These are phyloP conservation scores for Aspergillus puulaauensis DNA, from an alignment of 2,329 filamentous ascomycete species.

Conservation along the genomic window DNA sequence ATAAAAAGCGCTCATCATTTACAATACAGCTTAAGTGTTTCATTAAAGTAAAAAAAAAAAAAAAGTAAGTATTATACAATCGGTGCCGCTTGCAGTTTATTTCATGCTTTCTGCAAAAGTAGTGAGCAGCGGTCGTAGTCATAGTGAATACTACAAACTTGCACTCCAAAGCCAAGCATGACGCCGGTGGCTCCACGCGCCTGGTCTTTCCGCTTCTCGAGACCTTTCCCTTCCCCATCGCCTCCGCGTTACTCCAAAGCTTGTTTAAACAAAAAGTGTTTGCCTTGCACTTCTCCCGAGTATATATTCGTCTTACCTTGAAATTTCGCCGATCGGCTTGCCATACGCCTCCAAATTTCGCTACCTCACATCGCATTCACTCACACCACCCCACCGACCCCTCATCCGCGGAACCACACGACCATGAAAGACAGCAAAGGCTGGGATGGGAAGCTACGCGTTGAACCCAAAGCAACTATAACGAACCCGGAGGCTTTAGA, in stretches of 20 bases:
- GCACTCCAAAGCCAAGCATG: neutral
- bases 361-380: neutral
- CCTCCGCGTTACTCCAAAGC: neutral
- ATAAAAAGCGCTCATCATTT: constrained; percentile 28
- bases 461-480: constrained; percentile 68
- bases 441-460: constrained; percentile 49
- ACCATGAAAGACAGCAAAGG: constrained; percentile 45
- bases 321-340: neutral
- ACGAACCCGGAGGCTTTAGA: constrained; percentile 78
- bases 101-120: neutral
- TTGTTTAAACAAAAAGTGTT: neutral
- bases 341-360: neutral
- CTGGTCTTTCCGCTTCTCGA: neutral
- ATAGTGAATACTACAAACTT: too few relatives aligned
- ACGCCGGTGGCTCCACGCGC: neutral
- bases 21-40: constrained; percentile 21
- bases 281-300: neutral
- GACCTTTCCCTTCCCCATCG: neutral
- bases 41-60: constrained; percentile 1
- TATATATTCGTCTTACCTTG: neutral
- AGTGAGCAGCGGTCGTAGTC: neutral
- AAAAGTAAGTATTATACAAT: neutral
- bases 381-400: neutral
- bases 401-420: neutral
- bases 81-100: neutral